Conservation (phyloP, 805 yeast genomes). For the Teunomyces tritomae region DNA sequence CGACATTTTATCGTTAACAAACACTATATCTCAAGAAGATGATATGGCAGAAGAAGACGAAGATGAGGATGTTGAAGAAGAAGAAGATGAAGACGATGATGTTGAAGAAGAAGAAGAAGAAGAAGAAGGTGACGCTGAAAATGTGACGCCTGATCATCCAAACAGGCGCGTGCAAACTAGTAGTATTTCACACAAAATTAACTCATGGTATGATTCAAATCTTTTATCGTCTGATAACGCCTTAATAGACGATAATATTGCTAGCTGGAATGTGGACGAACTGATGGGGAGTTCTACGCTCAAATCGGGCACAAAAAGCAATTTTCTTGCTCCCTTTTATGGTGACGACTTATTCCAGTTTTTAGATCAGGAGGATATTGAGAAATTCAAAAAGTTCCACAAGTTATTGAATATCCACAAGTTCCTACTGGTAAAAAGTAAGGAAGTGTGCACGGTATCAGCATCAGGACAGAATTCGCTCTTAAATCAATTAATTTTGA, state of each 20-base stretch:
- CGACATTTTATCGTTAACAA: conserved; percentile 12
- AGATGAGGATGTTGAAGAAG: conserved; percentile 6
- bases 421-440: conserved; percentile 7
- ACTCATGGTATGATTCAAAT: conserved; percentile 12
- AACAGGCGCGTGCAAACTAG: not conserved
- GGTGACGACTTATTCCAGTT: conserved; percentile 30
- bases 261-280: conserved; percentile 38
- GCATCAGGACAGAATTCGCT: not conserved
- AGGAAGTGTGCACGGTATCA: not conserved
- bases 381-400: conserved; percentile 24
- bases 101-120: conserved; percentile 9
- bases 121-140: conserved; percentile 8
- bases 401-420: conserved; percentile 12
- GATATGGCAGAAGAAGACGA: conserved; percentile 2
- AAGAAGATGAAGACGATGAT: conserved; percentile 9
- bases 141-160: not conserved
- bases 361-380: conserved; percentile 21
- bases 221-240: conserved; percentile 7
- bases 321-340: conserved; percentile 20
- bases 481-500: conserved; percentile 1
- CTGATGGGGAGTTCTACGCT: conserved; percentile 7
- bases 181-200: conserved; percentile 7
- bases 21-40: conserved; percentile 7
- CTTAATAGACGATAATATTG: conserved; percentile 30
- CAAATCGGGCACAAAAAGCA: conserved; percentile 6